Evolutionary conservation across 2,329 filamentous ascomycete species (phyloP).

Genomic region (Stromatinia cepivora): DNA sequence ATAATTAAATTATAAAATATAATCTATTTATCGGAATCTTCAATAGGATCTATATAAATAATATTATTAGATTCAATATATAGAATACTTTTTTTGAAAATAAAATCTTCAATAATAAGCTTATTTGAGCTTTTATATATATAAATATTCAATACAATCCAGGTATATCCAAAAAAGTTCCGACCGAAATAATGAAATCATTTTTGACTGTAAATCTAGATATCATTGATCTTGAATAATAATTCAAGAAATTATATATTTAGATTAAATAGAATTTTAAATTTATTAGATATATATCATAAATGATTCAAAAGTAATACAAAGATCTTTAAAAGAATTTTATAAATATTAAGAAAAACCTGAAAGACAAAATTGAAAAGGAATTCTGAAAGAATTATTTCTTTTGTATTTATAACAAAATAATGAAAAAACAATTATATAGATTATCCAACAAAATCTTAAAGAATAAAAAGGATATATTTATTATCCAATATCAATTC

Average conservation of each 20-base stretch:
- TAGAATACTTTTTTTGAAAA: slow-evolving; percentile 28
- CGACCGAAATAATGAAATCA: slow-evolving; percentile 24
- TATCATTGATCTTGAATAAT: slow-evolving; percentile 24
- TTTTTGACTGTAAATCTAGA: slow-evolving; percentile 19
- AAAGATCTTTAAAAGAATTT: slow-evolving; percentile 25
- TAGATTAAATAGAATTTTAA: slow-evolving; percentile 24
- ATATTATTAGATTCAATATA: slow-evolving; percentile 30
- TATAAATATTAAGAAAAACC: slow-evolving; percentile 25
- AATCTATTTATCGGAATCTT: slow-evolving; percentile 29
- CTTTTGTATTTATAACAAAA: slow-evolving; percentile 29
- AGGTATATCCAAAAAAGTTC: slow-evolving; percentile 25
- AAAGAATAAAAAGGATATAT: slow-evolving; percentile 19
- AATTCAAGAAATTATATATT: slow-evolving; percentile 24
- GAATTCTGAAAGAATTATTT: slow-evolving; percentile 28
- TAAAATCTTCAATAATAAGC: slow-evolving; percentile 23
- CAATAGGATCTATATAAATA: slow-evolving; percentile 30
- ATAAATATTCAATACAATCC: slow-evolving; percentile 30
- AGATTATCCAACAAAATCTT: slow-evolving; percentile 15
- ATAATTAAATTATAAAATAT: slow-evolving; percentile 32
- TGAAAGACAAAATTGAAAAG: slow-evolving; percentile 21
- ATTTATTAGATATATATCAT: slow-evolving; percentile 26
- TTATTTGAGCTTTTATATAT: slow-evolving; percentile 29
- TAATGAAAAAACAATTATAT: slow-evolving; percentile 30
- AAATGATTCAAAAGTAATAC: slow-evolving; percentile 21
- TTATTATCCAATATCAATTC: slow-evolving; percentile 29